Evolutionary conservation across 257 asterid species (phyloP).

Genomic region (Leonotis leonurus): DNA sequence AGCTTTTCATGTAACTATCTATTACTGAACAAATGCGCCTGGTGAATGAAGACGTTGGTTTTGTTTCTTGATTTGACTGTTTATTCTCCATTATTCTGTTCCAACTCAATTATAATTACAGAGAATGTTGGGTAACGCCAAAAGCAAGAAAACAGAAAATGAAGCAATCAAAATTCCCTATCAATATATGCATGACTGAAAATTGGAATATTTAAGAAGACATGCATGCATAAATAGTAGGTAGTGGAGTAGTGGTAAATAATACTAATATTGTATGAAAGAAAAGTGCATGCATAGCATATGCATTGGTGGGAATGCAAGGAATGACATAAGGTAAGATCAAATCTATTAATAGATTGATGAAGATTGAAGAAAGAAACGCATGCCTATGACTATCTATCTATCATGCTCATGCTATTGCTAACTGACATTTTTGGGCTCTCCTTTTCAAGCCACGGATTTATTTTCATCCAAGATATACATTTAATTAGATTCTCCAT

Average conservation of each 20-base stretch:
- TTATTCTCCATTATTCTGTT: too few species aligned
- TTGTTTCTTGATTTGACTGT: conserved; percentile 24
- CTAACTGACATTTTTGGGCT: conserved; percentile 37
- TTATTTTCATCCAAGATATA: conserved; percentile 32
- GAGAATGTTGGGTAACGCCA: conserved; percentile 43
- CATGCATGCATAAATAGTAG: not conserved
- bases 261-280: too few species aligned
- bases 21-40: not conserved
- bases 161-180: conserved; percentile 16
- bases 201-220: not conserved
- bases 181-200: conserved; percentile 4
- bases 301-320: too few species aligned
- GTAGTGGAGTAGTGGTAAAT: too few species aligned
- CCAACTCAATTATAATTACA: not conserved
- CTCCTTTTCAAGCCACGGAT: conserved; percentile 37
- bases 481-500: conserved; percentile 26
- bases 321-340: not conserved
- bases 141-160: conserved; percentile 27
- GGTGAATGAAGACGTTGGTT: not conserved
- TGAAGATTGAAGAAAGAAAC: too few species aligned
- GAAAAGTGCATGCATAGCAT: too few species aligned
- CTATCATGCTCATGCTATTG: too few species aligned
- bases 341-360: conserved; percentile 22
- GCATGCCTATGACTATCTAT: conserved; percentile 53
- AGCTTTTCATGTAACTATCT: too few species aligned